Evolutionary conservation across 2,329 filamentous ascomycete species (phyloP).

Genomic region (Bipolaris gigantea): DNA sequence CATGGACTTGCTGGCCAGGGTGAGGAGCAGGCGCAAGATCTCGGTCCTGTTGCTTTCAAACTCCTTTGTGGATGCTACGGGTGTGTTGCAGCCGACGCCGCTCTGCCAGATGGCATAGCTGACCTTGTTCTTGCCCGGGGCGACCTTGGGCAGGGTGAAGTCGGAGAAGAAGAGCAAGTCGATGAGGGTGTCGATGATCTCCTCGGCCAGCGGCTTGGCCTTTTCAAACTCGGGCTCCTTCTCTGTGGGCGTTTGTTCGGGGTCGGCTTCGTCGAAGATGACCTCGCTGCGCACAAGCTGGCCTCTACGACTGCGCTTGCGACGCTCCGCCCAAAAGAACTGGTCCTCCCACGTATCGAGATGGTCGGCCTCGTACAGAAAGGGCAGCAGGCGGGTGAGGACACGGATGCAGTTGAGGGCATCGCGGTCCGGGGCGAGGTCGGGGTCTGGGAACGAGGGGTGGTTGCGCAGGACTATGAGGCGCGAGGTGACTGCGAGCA

Average conservation of each 20-base stretch:
- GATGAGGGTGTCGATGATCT: constrained; percentile 85
- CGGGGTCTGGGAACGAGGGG: constrained; percentile 84
- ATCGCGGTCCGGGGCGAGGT: constrained; percentile 79
- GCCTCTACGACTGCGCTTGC: constrained; percentile 58
- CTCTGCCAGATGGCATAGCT: constrained; percentile 97
- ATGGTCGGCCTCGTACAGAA: constrained; percentile 85
- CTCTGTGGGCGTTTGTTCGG: constrained; percentile 51
- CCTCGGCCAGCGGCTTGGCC: constrained; percentile 84
- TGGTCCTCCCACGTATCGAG: constrained; percentile 83
- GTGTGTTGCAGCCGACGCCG: constrained; percentile 91
- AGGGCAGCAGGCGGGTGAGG: constrained; percentile 85
- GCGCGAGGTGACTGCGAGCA: constrained; percentile 80
- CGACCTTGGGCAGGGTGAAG: constrained; percentile 77
- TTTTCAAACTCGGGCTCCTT: constrained; percentile 72
- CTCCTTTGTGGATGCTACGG: constrained; percentile 85
- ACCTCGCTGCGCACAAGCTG: constrained; percentile 65
- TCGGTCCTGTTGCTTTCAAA: constrained; percentile 92
- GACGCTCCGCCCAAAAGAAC: constrained; percentile 85
- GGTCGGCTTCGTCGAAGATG: constrained; percentile 76
- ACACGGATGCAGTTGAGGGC: constrained; percentile 95
- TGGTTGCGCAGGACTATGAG: constrained; percentile 83
- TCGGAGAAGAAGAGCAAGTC: constrained; percentile 91
- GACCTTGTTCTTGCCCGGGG: constrained; percentile 74
- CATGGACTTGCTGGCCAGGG: constrained; percentile 87
- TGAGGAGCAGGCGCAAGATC: constrained; percentile 81